Evolutionary conservation across 345 rosid genomes (phyloP).

Genomic region (Euphorbia tirucalli): DNA sequence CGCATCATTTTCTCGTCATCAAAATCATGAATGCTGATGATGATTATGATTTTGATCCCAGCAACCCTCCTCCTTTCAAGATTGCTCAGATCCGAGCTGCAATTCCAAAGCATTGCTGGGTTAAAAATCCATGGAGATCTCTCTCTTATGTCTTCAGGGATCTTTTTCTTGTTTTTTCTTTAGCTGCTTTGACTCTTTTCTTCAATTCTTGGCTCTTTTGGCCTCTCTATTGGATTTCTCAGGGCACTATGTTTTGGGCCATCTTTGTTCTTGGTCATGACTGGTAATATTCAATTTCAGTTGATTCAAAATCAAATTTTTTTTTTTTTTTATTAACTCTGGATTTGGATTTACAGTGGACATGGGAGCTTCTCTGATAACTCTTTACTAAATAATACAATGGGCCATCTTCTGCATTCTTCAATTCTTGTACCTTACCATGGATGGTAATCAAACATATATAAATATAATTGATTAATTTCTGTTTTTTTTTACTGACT

Average conservation of each 20-base stretch:
- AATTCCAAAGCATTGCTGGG: slow-evolving; percentile 34
- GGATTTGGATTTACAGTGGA: too few species aligned
- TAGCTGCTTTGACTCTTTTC: slow-evolving; percentile 12
- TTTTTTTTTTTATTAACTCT: too few species aligned
- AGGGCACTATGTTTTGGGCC: slow-evolving; percentile 36
- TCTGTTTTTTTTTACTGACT: not conserved
- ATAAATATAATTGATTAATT: too few species aligned
- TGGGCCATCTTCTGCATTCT: slow-evolving; percentile 30
- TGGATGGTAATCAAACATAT: slow-evolving; percentile 23
- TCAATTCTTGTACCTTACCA: slow-evolving; percentile 34
- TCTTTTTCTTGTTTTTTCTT: not conserved
- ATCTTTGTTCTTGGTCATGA: slow-evolving; percentile 35
- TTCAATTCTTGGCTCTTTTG: slow-evolving; percentile 16
- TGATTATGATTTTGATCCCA: slow-evolving; percentile 22
- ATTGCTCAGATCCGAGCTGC: slow-evolving; percentile 33
- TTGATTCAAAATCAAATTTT: too few species aligned
- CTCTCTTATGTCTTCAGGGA: slow-evolving; percentile 27
- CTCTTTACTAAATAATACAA: slow-evolving; percentile 16
- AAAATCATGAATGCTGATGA: too few species aligned
- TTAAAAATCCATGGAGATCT: slow-evolving; percentile 29
- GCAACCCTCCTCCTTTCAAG: slow-evolving; percentile 32
- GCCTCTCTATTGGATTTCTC: slow-evolving; percentile 28
- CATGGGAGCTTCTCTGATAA: slow-evolving; percentile 34
- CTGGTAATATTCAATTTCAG: too few species aligned
- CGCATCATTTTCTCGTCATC: too few species aligned